Evolutionary conservation across 2,329 filamentous ascomycete species (phyloP), one percentile per base, ranked within the genome.

Genomic region (Chaetomium globosum): DNA sequence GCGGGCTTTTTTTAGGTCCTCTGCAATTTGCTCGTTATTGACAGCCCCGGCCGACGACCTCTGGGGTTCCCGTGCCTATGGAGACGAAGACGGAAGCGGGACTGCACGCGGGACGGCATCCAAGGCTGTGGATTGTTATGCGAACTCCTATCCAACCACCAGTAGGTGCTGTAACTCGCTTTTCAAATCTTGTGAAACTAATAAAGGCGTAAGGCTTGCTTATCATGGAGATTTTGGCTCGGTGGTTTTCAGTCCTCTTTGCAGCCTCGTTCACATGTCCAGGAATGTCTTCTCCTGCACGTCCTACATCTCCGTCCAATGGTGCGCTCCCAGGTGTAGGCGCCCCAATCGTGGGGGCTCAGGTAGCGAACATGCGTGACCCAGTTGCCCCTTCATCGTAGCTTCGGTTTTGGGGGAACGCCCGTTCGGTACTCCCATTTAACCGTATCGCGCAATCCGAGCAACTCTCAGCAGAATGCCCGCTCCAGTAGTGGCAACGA

Each of bases 1-100:
- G 23, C 23, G 55, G 48, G 54, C 58, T 67, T 68, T 71, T 70
- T 69, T 69, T 67, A 67, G 65, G 13, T 21, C 59, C 26, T 23
- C 64, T 10, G 59, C 65, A 68, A 69, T 67, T 55, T 67, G 31
- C 33, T 53, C 31, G 53, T 65, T 62, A 66, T 67, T 68, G 60
- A 26, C 33, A 30, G 46, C 46, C 31, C 39, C 53, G 48, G 52
- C 49, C 51, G 59, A 64, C 48, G 52, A 48, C n/a, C 36, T 51
- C 28, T 26, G 23, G 51, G 55, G 56, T 59, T 63, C 57, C 67
- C 67, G 65, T 65, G 59, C 56, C 48, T 64, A 62, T 61, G 63
- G 66, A 67, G 66, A 66, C 66, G 63, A 65, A 58, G 26, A 30
- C 56, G 59, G 36, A 53, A 48, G 60, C 49, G 63, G 57, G n/a